phyloP scores from a whole-genome alignment of 768 basidiomycete genomes.

The Lepiota venenata region DNA sequence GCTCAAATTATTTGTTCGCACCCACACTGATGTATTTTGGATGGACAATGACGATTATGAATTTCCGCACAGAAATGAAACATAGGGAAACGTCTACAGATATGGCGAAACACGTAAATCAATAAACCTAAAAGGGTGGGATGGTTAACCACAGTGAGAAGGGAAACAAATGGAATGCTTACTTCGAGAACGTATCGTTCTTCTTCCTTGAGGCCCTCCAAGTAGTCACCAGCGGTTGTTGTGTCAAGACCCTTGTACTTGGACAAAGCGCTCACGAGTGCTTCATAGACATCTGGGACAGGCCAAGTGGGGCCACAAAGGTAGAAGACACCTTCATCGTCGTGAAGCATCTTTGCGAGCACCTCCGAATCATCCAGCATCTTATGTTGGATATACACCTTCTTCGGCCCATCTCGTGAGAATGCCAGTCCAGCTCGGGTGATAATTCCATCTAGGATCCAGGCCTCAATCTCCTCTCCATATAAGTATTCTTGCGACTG shows the following conservation, averaged over 20 bases:
- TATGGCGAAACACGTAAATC: conserved; percentile 7
- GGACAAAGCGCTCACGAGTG: conserved; percentile 77
- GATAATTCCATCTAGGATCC: conserved; percentile 79
- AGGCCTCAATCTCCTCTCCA: conserved; percentile 94
- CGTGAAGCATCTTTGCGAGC: conserved; percentile 71
- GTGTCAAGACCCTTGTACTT: conserved; percentile 65
- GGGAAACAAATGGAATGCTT: conserved; percentile 12
- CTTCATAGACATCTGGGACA: conserved; percentile 97
- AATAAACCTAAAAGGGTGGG: conserved; percentile 22
- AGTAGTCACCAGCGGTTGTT: conserved; percentile 69
- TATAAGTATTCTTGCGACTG: conserved; percentile 96
- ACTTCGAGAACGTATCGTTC: conserved; percentile 98
- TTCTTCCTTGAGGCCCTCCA: conserved; percentile 92
- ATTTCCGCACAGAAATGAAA: background rate
- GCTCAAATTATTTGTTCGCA: background rate
- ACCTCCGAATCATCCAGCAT: conserved; percentile 87
- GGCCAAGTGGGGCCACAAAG: conserved; percentile 99
- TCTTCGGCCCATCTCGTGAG: conserved; percentile 88
- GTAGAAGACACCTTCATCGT: conserved; percentile 84
- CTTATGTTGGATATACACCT: conserved; percentile 99
- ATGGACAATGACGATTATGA: background rate
- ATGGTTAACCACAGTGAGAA: background rate
- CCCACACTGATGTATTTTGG: background rate
- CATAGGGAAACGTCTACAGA: background rate
- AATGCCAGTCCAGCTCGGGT: conserved; percentile 93